A percentile compares a stretch with the other conserved stretches of the same genome.
Conservation (phyloP, 1,284 basidiomycete genomes). For the Trichosporon sp. region DNA sequence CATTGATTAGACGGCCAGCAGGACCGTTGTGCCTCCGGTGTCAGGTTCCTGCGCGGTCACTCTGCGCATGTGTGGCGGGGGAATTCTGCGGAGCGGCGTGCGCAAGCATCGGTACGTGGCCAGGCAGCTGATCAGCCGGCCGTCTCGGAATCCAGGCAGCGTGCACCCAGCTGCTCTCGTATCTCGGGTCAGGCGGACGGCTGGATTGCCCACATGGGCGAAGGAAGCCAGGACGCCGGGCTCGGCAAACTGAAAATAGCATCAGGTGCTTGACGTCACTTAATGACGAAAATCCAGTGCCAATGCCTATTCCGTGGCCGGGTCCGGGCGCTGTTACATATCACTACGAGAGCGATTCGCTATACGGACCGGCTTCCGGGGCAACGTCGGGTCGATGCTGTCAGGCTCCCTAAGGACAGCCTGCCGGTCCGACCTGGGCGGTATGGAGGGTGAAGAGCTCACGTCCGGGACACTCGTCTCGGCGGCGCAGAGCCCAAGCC, state of each 20-base stretch:
- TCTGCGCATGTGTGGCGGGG: not conserved
- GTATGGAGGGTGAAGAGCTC: no score
- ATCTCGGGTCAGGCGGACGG: not conserved
- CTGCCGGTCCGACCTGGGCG: not conserved
- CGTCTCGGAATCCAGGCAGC: not conserved
- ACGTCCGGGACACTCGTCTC: no score
- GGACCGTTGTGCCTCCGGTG: not conserved
- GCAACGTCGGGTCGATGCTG: not conserved
- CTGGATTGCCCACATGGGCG: not conserved
- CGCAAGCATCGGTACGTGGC: not conserved
- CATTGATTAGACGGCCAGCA: not conserved
- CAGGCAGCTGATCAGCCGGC: not conserved
- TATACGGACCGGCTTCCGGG: no score
- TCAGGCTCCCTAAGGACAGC: not conserved
- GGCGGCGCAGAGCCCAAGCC: no score
- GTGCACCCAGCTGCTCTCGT: not conserved
- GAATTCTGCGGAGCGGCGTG: not conserved
- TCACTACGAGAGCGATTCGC: no score
- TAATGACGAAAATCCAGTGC: not conserved
- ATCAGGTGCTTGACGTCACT: not conserved
- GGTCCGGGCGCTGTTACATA: no score
- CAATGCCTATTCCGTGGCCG: not conserved
- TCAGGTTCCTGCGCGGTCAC: not conserved
- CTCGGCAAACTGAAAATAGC: not conserved
- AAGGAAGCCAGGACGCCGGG: not conserved